These are phyloP conservation scores for Stenocarpella maydis DNA, from an alignment of 2,329 filamentous ascomycete genomes.

Conservation along the genomic window DNA sequence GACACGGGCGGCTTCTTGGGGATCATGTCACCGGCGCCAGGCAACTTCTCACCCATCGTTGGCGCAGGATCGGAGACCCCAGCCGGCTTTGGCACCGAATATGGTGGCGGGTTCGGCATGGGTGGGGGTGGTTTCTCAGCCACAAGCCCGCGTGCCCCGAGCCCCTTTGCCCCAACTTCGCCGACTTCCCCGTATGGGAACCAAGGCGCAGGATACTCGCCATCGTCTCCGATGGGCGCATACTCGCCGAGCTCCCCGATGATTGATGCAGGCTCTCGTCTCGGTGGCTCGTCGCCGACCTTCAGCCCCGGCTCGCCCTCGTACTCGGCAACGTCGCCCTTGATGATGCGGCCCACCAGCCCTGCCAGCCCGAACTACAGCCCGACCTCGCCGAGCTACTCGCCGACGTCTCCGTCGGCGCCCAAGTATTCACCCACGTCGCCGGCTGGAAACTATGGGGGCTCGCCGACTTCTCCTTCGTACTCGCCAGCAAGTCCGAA, in stretches of 20 bases:
- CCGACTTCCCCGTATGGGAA: constrained; percentile 70
- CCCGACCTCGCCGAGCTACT: constrained; percentile 72
- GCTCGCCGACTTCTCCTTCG: constrained; percentile 77
- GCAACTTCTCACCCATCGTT: constrained; percentile 81
- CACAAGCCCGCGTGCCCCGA: constrained; percentile 74
- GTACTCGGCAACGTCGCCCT: constrained; percentile 69
- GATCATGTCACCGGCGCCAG: constrained; percentile 68
- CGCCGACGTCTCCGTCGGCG: constrained; percentile 66
- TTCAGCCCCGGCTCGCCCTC: constrained; percentile 71
- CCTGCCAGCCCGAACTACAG: constrained; percentile 69
- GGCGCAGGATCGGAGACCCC: constrained; percentile 76
- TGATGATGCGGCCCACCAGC: constrained; percentile 62
- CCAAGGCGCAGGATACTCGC: constrained; percentile 71
- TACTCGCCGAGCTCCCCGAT: constrained; percentile 82
- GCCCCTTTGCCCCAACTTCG: constrained; percentile 75
- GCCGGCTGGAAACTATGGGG: constrained; percentile 67
- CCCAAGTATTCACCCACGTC: constrained; percentile 75
- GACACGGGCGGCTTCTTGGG: constrained; percentile 71
- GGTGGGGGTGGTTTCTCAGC: constrained; percentile 42
- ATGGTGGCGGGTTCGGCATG: constrained; percentile 58
- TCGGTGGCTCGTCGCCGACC: constrained; percentile 63
- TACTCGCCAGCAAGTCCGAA: constrained; percentile 76
- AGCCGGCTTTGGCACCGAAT: constrained; percentile 70
- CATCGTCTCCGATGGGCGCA: constrained; percentile 76
- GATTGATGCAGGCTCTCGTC: constrained; percentile 62